phyloP scores from a whole-genome alignment of 345 rosid genomes.

The Moricandia arvensis region DNA sequence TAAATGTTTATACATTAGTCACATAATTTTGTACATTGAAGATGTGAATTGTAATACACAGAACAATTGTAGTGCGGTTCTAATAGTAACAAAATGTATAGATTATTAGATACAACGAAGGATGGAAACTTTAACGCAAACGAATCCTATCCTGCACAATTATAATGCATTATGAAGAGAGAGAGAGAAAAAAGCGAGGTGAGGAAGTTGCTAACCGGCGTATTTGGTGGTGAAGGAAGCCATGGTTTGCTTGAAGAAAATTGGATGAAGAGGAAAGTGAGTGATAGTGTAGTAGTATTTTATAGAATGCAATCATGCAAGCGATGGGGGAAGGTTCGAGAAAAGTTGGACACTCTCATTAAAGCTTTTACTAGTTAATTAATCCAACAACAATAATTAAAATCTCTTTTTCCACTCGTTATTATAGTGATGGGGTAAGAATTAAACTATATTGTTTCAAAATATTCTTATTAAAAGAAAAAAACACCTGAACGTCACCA shows the following conservation, averaged over 20 bases:
- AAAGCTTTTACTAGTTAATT: background rate
- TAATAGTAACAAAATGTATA: too few species aligned
- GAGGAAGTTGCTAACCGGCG: slow-evolving; percentile 46
- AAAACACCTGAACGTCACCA: background rate
- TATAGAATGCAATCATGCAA: background rate
- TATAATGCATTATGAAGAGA: too few species aligned
- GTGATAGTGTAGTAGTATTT: background rate
- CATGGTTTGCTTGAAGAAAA: slow-evolving; percentile 37
- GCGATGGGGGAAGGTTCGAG: background rate
- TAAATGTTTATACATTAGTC: too few species aligned
- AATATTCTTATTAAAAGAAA: background rate
- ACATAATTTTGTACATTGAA: too few species aligned
- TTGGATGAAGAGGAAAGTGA: background rate
- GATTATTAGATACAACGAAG: too few species aligned
- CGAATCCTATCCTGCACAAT: too few species aligned
- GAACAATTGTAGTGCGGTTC: too few species aligned
- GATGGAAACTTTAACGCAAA: too few species aligned
- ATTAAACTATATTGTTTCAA: background rate
- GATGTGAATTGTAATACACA: too few species aligned
- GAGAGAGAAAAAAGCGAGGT: background rate
- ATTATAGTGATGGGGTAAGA: too few species aligned
- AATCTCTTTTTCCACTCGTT: background rate
- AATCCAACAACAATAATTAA: background rate
- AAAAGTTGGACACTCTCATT: background rate
- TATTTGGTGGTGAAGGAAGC: slow-evolving; percentile 70